Evolutionary conservation across 78 protist genomes (phyloP).

Genomic region (Bigelowiella natans): DNA sequence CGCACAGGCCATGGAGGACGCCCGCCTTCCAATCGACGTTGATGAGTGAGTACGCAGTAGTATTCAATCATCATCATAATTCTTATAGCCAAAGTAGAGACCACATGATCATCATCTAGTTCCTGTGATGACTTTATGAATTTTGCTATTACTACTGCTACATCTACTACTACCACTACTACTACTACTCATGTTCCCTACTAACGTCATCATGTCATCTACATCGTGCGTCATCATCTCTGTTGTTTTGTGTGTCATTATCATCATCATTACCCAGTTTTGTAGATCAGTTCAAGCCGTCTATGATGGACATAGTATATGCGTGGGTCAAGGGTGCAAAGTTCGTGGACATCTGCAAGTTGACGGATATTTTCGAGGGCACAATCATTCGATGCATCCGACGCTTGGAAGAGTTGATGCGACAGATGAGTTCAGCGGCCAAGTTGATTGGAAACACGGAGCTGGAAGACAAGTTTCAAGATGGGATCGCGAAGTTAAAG

Average conservation of each 20-base stretch:
- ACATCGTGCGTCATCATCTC: no score
- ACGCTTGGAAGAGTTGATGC: neutral
- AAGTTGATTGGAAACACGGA: slow-evolving; percentile 11
- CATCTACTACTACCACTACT: no score
- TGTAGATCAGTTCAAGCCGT: neutral
- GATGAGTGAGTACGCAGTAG: no score
- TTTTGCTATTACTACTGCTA: no score
- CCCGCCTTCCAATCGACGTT: neutral
- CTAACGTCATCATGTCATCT: no score
- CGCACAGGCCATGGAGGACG: neutral
- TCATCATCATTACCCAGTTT: no score
- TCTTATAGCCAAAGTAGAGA: no score
- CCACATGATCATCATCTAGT: no score
- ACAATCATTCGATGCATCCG: neutral
- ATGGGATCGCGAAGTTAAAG: neutral
- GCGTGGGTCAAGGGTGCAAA: neutral
- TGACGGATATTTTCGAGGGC: neutral
- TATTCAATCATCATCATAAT: no score
- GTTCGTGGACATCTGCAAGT: neutral
- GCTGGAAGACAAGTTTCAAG: slow-evolving; percentile 4
- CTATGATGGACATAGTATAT: neutral
- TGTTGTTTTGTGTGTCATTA: no score
- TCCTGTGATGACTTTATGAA: no score
- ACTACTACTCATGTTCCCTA: no score
- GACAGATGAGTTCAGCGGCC: neutral